Conservation (phyloP, 306 rosid genomes). For the Vigna radiata region DNA sequence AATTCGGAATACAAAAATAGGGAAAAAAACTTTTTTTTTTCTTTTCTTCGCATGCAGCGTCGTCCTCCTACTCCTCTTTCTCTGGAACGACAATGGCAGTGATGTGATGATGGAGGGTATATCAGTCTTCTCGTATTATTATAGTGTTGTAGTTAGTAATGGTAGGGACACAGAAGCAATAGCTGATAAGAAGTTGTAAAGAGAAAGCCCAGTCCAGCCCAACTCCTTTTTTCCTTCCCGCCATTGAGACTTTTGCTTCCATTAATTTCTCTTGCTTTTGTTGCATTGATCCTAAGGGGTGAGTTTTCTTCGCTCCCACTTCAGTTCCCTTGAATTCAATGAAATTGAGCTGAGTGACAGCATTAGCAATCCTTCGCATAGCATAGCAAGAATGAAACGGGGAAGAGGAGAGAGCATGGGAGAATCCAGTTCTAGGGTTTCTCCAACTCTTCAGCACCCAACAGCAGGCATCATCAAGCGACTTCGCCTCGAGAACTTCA, state of each 20-base stretch:
- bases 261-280: too few species aligned
- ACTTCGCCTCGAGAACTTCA: constrained; percentile 83
- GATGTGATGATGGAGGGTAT: too few species aligned
- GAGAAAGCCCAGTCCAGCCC: neutral
- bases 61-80: too few species aligned
- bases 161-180: too few species aligned
- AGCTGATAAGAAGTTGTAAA: too few species aligned
- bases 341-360: neutral
- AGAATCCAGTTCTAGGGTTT: constrained; percentile 48
- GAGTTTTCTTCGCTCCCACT: neutral
- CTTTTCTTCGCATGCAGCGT: too few species aligned
- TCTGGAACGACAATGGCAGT: too few species aligned
- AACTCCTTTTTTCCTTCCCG: neutral
- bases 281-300: too few species aligned
- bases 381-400: neutral
- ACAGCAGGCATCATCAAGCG: constrained; percentile 70
- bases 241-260: neutral
- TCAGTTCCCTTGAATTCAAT: neutral
- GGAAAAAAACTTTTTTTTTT: too few species aligned
- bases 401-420: constrained; percentile 21
- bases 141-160: too few species aligned
- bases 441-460: constrained; percentile 38
- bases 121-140: too few species aligned
- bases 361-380: neutral
- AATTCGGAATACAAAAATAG: too few species aligned